Evolutionary conservation across 2,329 filamentous ascomycete species (phyloP), one percentile per base, ranked within the genome.

Genomic region (Trichoderma citrinoviride): DNA sequence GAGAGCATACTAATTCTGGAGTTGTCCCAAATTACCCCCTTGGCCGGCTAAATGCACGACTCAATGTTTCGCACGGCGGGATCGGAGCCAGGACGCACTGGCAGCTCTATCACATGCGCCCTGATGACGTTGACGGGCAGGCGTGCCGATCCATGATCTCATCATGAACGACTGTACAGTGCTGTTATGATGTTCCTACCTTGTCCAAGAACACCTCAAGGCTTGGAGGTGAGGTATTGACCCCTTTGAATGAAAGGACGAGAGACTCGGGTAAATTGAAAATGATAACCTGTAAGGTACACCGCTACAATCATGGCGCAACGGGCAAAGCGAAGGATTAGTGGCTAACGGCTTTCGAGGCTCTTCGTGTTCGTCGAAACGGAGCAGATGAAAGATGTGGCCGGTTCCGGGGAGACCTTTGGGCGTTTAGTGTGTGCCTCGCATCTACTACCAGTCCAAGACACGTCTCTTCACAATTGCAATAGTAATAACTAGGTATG

Each of bases 91-190:
- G 25, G 49, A 27, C 40, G 10, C 60, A 27, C 15, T 57, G n/a
- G n/a, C n/a, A n/a, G n/a, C n/a, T 37, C 33, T 37, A 37, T 56
- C 33, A 64, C 53, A 56, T 53, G 61, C 41, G 53, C 19, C 17
- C 21, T 58, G 54, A 64, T 58, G 54, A 64, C 61, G 61, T 64
- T 57, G 21, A 33, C 54, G 33, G 19, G 46, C 54, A 44, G 43
- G 25, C 8, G 5, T 56, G 52, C 33, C 27, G 43, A 55, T 50
- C 29, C 43, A 52, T 64, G 61, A 64, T 64, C 52, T 64, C 61
- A 64, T 57, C 44, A 56, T 50, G 50, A 64, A 21, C 33, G 27
- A 29, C n/a, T 33, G 10, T 3, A 52, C 10, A 33, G 49, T 10
- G 49, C 27, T 3, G n/a, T n/a, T n/a, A n/a, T n/a, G n/a, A n/a